Evolutionary conservation across 192 early-diverging fungal genomes (phyloP).

Genomic region (Cetraspora pellucida): DNA sequence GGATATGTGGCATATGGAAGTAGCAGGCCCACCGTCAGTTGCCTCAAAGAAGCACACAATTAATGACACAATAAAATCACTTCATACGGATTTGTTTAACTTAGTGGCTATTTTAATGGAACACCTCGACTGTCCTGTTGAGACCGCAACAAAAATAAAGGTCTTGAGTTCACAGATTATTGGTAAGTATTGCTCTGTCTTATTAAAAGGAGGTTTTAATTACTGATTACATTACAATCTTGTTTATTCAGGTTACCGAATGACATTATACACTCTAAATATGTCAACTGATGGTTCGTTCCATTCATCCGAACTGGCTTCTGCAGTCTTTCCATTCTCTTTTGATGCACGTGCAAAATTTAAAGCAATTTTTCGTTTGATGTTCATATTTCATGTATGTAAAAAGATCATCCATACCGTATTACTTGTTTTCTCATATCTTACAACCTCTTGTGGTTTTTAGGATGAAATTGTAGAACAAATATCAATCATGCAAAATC

Average conservation of each 20-base stretch:
- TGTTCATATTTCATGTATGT: conserved; percentile 27
- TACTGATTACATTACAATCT: background rate
- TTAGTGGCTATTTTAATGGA: background rate
- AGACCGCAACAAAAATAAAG: background rate
- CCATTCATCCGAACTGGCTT: conserved; percentile 6
- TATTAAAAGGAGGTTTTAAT: background rate
- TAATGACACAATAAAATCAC: conserved; percentile 10
- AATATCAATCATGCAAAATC: conserved; percentile 8
- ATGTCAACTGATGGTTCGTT: conserved; percentile 17
- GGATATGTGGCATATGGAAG: background rate
- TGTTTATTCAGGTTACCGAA: background rate
- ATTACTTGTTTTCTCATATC: background rate
- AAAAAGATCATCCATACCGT: background rate
- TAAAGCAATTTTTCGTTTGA: conserved; percentile 19
- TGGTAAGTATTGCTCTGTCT: background rate
- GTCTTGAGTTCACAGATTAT: background rate
- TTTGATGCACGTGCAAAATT: conserved; percentile 8
- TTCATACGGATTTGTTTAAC: background rate
- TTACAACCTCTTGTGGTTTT: background rate
- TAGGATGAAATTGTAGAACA: conserved; percentile 5
- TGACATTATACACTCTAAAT: conserved; percentile 19
- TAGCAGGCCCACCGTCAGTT: conserved; percentile 19
- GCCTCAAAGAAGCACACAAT: background rate
- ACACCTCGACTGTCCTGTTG: background rate
- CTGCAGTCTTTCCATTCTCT: conserved; percentile 21